phyloP scores from a whole-genome alignment of 1,284 basidiomycete species.

The Quambalaria eucalypti region DNA sequence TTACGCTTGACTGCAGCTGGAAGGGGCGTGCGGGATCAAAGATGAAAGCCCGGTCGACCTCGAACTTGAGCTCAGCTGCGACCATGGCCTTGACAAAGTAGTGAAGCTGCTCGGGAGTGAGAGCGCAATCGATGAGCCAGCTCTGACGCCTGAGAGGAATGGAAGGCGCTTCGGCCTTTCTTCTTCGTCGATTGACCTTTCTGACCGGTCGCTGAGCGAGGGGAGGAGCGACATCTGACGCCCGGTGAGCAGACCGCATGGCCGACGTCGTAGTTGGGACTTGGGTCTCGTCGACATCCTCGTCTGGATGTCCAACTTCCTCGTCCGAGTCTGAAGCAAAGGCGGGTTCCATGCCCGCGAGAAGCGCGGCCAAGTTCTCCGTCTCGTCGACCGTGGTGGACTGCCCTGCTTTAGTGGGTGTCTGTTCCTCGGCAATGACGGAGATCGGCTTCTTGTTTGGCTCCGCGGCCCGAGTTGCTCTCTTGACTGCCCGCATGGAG shows the following conservation, averaged over 20 bases:
- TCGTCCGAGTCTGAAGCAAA: neutral
- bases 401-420: too few relatives aligned
- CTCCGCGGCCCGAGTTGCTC: neutral
- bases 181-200: neutral
- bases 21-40: conserved; percentile 2
- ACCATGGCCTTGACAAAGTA: conserved; percentile 37
- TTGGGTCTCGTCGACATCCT: neutral
- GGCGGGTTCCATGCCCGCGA: neutral
- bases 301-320: neutral
- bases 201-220: neutral
- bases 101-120: conserved; percentile 34
- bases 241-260: neutral
- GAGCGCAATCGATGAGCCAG: neutral
- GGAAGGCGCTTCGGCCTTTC: neutral
- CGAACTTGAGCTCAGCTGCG: conserved; percentile 31
- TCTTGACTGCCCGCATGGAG: neutral
- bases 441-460: neutral
- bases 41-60: conserved; percentile 32
- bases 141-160: neutral
- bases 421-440: neutral
- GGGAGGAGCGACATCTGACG: neutral
- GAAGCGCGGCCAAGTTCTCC: neutral
- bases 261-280: neutral
- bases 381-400: too few relatives aligned
- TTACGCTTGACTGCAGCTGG: neutral